phyloP scores from a whole-genome alignment of 805 yeast genomes.

The Trichomonascus vanleenenianus region DNA sequence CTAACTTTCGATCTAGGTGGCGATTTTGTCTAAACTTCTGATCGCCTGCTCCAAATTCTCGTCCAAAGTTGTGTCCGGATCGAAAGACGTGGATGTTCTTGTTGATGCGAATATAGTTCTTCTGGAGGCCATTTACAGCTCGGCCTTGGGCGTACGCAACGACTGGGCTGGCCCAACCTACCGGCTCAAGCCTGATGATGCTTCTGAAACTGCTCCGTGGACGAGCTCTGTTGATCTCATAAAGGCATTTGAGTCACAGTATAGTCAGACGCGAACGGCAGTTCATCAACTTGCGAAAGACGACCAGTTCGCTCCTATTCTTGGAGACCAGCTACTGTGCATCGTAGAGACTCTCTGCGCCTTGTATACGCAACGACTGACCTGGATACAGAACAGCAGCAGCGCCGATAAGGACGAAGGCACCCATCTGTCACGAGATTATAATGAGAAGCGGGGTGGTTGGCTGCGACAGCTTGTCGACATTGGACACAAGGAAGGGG shows the following conservation, averaged over 20 bases:
- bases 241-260: constrained; percentile 18
- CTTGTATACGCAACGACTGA: constrained; percentile 17
- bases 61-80: not conserved
- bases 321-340: constrained; percentile 26
- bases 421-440: constrained; percentile 13
- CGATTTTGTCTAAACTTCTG: not conserved
- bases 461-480: constrained; percentile 58
- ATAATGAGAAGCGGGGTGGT: constrained; percentile 27
- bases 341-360: constrained; percentile 39
- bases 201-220: constrained; percentile 21
- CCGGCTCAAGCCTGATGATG: constrained; percentile 9
- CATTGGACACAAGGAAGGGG: constrained; percentile 44
- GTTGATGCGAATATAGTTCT: constrained; percentile 13
- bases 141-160: constrained; percentile 13
- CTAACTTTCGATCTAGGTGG: not conserved
- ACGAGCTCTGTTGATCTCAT: constrained; percentile 20
- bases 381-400: constrained; percentile 9
- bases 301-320: constrained; percentile 3
- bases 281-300: constrained; percentile 4
- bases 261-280: constrained; percentile 15
- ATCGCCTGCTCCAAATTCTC: not conserved
- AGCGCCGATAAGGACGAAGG: constrained; percentile 11
- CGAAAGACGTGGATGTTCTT: constrained; percentile 6
- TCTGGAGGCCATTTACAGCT: constrained; percentile 11
- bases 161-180: constrained; percentile 13